Base-by-base conservation (phyloP, 1,284 basidiomycete species). In the Takashimella koratensis region DNA sequence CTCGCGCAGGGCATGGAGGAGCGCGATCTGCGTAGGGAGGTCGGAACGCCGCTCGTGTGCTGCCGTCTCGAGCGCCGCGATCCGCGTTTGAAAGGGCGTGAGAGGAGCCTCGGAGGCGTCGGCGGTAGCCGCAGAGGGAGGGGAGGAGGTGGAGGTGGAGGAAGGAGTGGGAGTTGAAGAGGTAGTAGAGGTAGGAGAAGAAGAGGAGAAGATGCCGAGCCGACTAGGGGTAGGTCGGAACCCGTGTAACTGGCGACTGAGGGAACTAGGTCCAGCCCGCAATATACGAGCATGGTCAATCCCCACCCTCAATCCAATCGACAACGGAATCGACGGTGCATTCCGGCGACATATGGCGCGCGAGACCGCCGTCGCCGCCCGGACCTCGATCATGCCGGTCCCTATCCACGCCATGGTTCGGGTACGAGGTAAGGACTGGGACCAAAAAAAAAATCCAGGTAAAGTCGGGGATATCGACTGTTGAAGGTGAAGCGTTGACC, bases 51-150 rank as follows among this genome's bases (percentile, higher is more conserved):
- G 24, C 13, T 55, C 53, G 40, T 66, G 60, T 11, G 70, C 65
- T 19, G 52, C 58, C 3, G 68, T 65, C 59, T 75, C 73, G 23
- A 75, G 62, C 1, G 53, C 64, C 4, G 73, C 73, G 23, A 75
- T 72, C 10, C 56, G 59, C 12, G 56, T 46, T 57, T 75, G 73
- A 47, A 72, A 72, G 4, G 62, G 52, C 0, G 73, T 71, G 2
- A 70, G 53, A 2, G 62, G 61, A 1, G 54, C 24, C 13, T 64
- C 60, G 40, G 52, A 21, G 30, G 57, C 56, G 12, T 53, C 48
- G 2, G 8, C 10, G 30, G 16, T 8, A 36, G 30, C 16, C 8
- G 30, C 10, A 16, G 30, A 8, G 30, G 30, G 30, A 16, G 30
- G 16, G 30, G 51, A 52, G 42, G 27, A 21, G 43, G 39, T 13